Base-by-base conservation (phyloP, 352 stramenopile species). In the Phytopythium delawarense region DNA sequence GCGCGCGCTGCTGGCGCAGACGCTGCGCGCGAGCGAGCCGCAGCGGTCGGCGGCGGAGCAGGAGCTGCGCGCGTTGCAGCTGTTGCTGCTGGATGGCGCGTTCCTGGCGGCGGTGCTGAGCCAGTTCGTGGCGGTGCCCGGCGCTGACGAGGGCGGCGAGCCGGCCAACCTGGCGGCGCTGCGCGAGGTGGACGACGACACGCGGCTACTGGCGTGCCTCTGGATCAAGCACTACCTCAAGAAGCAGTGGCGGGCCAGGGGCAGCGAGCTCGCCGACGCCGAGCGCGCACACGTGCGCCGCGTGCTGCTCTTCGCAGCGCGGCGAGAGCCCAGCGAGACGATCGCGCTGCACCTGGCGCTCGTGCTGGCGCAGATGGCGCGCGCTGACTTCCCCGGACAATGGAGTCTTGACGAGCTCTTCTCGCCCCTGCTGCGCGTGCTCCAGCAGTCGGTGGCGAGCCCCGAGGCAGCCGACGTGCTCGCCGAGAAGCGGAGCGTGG, bases 171-270 rank as follows among this genome's bases (percentile, higher is more conserved):
- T 75, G n/a, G 35, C 45, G 35, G 62, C 71, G 11, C 55, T 81
- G 39, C 48, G 49, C 0, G 48, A 62, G 0, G 35, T 81, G 32
- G 80, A 90, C 57, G 42, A 66, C 18, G 67, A 87, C 64, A 58
- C 88, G 66, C 79, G 83, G 48, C 72, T 94, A 18, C 65, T 91
- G 49, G 79, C 77, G 28, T 76, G 83, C 53, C 69, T 94, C 16
- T 94, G 85, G 83, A 75, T 94, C 53, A 94, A 94, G 67, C 77
- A 94, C 34, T 76, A 74, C 34, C 61, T 88, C 42, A 85, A 88
- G 64, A 59, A 65, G 45, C 78, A 87, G 61, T 79, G 72, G 72
- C 78, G 82, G 37, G 15, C 54, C 21, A 60, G 49, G 15, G 59
- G 13, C 12, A 71, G 68, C 67, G 57, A 57, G 5, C 54, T 82